Percentiles rank a stretch among this genome's conserved stretches.
phyloP scores from a whole-genome alignment of 345 rosid genomes.

The Eucalyptus curtisii region DNA sequence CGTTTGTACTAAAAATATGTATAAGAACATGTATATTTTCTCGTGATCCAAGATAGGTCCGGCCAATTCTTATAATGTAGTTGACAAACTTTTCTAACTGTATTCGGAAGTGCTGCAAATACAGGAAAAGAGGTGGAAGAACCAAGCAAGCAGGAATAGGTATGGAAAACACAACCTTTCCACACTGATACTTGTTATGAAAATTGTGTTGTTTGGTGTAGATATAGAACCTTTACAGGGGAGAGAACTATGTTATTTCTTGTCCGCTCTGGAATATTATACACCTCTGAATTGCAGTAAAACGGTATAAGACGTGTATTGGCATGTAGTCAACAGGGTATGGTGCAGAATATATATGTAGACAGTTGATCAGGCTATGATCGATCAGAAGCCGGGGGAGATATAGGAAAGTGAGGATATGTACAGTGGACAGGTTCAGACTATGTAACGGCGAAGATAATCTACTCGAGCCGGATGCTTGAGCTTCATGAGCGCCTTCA shows the following conservation, averaged over 20 bases:
- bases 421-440: constrained; percentile 16
- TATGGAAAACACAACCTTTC: neutral
- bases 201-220: neutral
- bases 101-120: too few relatives aligned
- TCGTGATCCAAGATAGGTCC: too few relatives aligned
- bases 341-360: neutral
- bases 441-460: constrained; percentile 62
- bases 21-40: too few relatives aligned
- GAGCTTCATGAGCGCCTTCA: constrained; percentile 95
- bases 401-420: neutral
- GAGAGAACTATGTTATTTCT: neutral
- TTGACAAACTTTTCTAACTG: too few relatives aligned
- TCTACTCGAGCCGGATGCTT: constrained; percentile 86
- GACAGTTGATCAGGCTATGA: neutral
- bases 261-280: neutral
- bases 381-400: neutral
- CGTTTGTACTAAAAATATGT: neutral
- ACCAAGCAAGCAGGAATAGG: too few relatives aligned
- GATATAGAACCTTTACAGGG: neutral
- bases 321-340: neutral
- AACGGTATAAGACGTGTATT: neutral
- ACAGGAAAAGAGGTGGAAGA: too few relatives aligned
- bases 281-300: neutral
- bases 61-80: too few relatives aligned
- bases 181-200: neutral